Percentiles rank a stretch among this genome's conserved stretches.
These are phyloP conservation scores for Metschnikowia koreensis DNA, from an alignment of 805 yeast species.

Conservation along the genomic window DNA sequence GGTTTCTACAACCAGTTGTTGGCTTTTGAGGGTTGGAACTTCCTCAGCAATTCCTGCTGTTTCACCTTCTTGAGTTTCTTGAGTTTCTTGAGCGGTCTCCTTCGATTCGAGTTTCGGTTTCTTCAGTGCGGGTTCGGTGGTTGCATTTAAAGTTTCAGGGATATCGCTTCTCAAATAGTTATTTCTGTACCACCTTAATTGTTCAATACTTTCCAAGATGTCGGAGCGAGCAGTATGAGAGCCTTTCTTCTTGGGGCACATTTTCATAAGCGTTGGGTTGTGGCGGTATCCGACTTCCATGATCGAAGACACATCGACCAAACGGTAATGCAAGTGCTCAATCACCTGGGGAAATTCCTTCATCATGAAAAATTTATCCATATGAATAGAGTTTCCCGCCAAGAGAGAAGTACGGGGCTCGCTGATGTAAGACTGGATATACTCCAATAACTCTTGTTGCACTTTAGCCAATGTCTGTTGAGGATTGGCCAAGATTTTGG, in stretches of 20 bases:
- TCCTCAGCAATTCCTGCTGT: not conserved
- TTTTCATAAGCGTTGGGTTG: constrained; percentile 58
- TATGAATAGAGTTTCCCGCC: constrained; percentile 91
- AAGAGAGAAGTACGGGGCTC: constrained; percentile 59
- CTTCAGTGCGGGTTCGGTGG: not conserved
- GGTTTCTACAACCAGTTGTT: not conserved
- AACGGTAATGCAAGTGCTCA: constrained; percentile 65
- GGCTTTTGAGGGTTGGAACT: not conserved
- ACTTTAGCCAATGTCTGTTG: constrained; percentile 57
- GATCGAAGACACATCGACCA: constrained; percentile 86
- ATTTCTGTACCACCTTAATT: constrained; percentile 72
- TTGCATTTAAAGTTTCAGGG: constrained; percentile 5
- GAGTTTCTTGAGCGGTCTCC: not conserved
- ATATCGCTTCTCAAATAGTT: constrained; percentile 49
- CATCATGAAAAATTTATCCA: constrained; percentile 83
- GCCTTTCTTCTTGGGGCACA: constrained; percentile 60
- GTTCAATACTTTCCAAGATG: constrained; percentile 83
- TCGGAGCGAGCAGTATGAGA: constrained; percentile 88
- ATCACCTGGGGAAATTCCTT: constrained; percentile 76
- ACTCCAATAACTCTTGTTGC: constrained; percentile 60
- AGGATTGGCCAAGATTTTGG: constrained; percentile 58
- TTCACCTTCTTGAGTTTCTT: not conserved
- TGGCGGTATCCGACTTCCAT: constrained; percentile 80
- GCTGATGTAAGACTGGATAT: constrained; percentile 55
- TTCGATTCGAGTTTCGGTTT: not conserved